Conservation (phyloP, 257 asterid species). For the Jacaranda mimosifolia region DNA sequence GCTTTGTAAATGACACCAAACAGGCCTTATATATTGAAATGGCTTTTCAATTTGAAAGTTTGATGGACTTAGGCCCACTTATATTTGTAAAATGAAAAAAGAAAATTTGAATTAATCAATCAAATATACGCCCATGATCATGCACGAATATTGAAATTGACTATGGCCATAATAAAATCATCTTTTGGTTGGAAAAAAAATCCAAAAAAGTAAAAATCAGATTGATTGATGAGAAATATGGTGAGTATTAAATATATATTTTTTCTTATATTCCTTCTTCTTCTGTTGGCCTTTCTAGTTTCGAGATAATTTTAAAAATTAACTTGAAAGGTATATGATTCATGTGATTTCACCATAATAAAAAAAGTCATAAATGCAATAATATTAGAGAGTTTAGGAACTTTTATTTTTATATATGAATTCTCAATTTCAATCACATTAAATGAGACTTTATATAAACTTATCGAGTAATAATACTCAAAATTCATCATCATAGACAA, state of each 20-base stretch:
- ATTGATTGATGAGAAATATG: conserved; percentile 30
- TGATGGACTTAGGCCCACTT: not conserved
- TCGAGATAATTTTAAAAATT: not conserved
- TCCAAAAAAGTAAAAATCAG: not conserved
- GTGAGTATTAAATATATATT: not conserved
- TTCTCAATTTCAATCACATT: too few relatives aligned
- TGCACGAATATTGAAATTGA: not conserved
- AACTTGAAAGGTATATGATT: not conserved
- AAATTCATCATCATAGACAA: too few relatives aligned
- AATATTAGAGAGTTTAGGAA: not conserved
- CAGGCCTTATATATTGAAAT: not conserved
- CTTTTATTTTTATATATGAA: too few relatives aligned
- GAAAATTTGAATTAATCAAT: too few relatives aligned
- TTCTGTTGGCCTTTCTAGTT: not conserved
- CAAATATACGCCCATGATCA: not conserved
- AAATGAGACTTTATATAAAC: too few relatives aligned
- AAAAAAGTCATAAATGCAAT: not conserved
- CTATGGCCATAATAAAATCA: not conserved
- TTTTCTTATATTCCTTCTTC: not conserved
- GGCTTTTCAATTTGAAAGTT: not conserved
- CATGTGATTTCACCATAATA: too few relatives aligned
- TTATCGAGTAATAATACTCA: too few relatives aligned
- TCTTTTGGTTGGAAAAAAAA: not conserved
- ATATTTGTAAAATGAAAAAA: not conserved
- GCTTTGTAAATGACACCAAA: too few relatives aligned